phyloP scores from a whole-genome alignment of 805 yeast species.

The Saccharomycopsis sp. region DNA sequence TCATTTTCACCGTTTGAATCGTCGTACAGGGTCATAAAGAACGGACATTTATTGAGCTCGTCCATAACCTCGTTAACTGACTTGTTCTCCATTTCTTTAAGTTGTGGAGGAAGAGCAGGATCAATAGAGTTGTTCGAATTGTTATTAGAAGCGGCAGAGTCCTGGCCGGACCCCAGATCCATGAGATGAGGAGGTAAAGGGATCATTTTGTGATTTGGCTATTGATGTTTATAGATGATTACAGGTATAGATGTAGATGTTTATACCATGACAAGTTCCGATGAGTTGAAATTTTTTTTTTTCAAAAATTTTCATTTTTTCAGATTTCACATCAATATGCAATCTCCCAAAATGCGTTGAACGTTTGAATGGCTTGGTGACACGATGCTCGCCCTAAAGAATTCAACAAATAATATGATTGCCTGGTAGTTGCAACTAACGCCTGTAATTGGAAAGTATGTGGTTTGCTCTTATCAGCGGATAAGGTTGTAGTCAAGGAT shows the following conservation, averaged over 20 bases:
- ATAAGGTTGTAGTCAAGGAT: no score
- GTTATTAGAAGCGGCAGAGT: neutral
- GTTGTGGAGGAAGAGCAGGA: slow-evolving; percentile 77
- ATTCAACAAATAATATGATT: no score
- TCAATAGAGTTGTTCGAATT: slow-evolving; percentile 29
- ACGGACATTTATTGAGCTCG: slow-evolving; percentile 80
- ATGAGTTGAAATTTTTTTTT: neutral
- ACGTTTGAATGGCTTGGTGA: neutral
- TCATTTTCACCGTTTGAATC: slow-evolving; percentile 68
- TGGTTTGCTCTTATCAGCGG: no score
- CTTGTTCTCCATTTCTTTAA: slow-evolving; percentile 54
- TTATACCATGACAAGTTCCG: no score
- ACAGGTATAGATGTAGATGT: no score
- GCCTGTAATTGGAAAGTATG: no score
- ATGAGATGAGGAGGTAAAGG: neutral
- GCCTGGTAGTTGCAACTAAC: no score
- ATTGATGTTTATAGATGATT: neutral
- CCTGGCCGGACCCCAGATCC: no score
- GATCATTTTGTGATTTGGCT: neutral
- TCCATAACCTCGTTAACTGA: slow-evolving; percentile 68
- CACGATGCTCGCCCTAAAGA: no score
- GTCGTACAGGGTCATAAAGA: slow-evolving; percentile 87
- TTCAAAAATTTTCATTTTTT: neutral
- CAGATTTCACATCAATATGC: neutral
- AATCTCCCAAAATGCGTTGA: neutral